Base-by-base conservation (phyloP, 2,329 filamentous ascomycete genomes). In the Xylariaceae sp. region DNA sequence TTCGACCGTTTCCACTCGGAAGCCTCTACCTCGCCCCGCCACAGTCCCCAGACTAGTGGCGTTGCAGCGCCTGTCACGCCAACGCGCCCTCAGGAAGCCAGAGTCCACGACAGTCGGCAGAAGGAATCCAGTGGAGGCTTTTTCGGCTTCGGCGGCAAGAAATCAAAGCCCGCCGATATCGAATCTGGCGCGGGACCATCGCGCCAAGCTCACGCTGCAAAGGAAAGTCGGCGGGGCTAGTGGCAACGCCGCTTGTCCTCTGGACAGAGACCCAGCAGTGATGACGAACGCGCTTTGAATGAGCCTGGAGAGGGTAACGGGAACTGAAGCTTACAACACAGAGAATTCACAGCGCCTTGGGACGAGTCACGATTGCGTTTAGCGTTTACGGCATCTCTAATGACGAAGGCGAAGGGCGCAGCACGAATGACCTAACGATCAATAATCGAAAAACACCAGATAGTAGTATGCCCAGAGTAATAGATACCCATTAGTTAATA, bases 1-100 rank as follows among this genome's bases (percentile, higher is more conserved):
- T 82, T 74, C 58, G 79, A 82, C 63, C 70, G 73, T 39, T 58
- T 64, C 48, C 58, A 60, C 33, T 38, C 34, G 40, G 52, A 59
- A 40, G 38, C 58, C 0, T 33, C 41, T 18, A 16, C 50, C 13
- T 33, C 43, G n/a, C 41, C 36, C 13, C 45, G 57, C 38, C 59
- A 63, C 44, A 40, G 51, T 41, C 50, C 56, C 6, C 64, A 67
- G 45, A 55, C 59, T 47, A 61, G 53, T 40, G 63, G 63, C 31
- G 59, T 65, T 33, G 33, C 51, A 18, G 12, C 51, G 33, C 45
- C 50, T 17, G 19, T 53, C 18, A 52, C 47, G 13, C 60, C 54
- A 18, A 53, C 61, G 14, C 60, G 53, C 34, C 64, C 64, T 5
- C 48, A 55, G 22, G 60, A 59, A 44, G 63, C 63, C 38, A 58